Evolutionary conservation across 1,284 basidiomycete species (phyloP).

Genomic region (Coniophora puteana): DNA sequence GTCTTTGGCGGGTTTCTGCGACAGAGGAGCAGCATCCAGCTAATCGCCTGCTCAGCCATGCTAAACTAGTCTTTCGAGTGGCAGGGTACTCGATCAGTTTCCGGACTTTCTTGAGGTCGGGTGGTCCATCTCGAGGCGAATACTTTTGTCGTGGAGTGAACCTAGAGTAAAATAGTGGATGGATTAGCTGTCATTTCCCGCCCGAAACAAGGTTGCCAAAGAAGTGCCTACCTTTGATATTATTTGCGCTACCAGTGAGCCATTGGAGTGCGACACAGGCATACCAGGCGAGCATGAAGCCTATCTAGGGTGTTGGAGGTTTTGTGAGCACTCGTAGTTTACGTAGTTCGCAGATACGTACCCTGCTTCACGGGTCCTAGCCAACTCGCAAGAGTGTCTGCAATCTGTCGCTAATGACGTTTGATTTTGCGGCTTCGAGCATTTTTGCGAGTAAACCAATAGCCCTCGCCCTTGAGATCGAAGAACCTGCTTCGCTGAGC

Average conservation of each 20-base stretch:
- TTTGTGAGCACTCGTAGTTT: no score
- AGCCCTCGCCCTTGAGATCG: slow-evolving; percentile 86
- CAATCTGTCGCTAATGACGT: slow-evolving; percentile 85
- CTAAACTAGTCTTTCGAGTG: slow-evolving; percentile 93
- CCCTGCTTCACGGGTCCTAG: slow-evolving; percentile 83
- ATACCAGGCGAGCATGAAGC: slow-evolving; percentile 88
- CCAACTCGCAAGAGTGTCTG: slow-evolving; percentile 87
- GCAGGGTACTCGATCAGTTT: slow-evolving; percentile 77
- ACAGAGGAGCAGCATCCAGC: slow-evolving; percentile 93
- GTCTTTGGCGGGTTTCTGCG: no score
- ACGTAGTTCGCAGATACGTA: no score
- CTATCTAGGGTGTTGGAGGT: slow-evolving; percentile 45
- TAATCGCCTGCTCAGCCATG: slow-evolving; percentile 95
- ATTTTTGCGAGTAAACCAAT: slow-evolving; percentile 96
- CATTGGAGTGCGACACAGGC: slow-evolving; percentile 93
- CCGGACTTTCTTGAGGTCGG: slow-evolving; percentile 82
- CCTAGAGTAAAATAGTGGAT: no score
- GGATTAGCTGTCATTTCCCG: not conserved
- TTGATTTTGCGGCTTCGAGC: slow-evolving; percentile 84
- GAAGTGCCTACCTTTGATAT: slow-evolving; percentile 86
- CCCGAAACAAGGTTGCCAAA: not conserved
- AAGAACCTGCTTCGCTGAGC: slow-evolving; percentile 70
- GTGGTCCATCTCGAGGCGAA: slow-evolving; percentile 87
- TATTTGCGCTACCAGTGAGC: slow-evolving; percentile 92
- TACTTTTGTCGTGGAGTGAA: slow-evolving; percentile 83